Evolutionary conservation across 352 stramenopile species (phyloP).

Genomic region (Thraustochytrium striatum): DNA sequence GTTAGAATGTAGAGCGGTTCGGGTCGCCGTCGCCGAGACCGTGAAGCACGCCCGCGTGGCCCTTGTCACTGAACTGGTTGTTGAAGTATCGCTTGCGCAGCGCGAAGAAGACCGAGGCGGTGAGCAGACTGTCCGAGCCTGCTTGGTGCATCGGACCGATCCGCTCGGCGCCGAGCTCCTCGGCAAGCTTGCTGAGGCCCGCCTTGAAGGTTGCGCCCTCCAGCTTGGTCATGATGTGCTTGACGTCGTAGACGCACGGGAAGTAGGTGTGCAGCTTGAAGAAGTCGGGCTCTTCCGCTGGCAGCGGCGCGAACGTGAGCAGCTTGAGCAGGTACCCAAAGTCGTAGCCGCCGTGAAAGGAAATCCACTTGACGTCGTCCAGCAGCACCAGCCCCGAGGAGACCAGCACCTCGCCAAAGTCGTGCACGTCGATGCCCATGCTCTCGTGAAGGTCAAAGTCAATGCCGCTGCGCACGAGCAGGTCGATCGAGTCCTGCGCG

Average conservation of each 20-base stretch:
- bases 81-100: constrained; percentile 47
- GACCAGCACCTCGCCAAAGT: constrained; percentile 96
- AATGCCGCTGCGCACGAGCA: constrained; percentile 94
- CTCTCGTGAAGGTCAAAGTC: constrained; percentile 93
- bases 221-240: constrained; percentile 95
- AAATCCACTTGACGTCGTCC: constrained; percentile 97
- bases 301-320: constrained; percentile 80
- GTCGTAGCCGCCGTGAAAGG: constrained; percentile 97
- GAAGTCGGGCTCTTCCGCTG: constrained; percentile 83
- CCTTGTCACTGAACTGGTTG: constrained; percentile 12
- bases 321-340: constrained; percentile 98
- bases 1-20: not conserved
- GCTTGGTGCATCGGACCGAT: constrained; percentile 99
- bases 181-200: constrained; percentile 88
- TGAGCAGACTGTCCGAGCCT: constrained; percentile 94
- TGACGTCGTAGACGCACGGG: constrained; percentile 95
- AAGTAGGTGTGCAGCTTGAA: constrained; percentile 98
- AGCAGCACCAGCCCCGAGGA: constrained; percentile 95
- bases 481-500: constrained; percentile 97
- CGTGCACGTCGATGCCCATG: constrained; percentile 89
- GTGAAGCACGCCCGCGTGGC: constrained; percentile 23
- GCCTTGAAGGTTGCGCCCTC: constrained; percentile 85
- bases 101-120: constrained; percentile 78
- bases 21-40: constrained; percentile 29
- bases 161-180: constrained; percentile 80